Evolutionary conservation across 75 land plant genomes (phyloP).

Genomic region (Cryptomeria japonica): DNA sequence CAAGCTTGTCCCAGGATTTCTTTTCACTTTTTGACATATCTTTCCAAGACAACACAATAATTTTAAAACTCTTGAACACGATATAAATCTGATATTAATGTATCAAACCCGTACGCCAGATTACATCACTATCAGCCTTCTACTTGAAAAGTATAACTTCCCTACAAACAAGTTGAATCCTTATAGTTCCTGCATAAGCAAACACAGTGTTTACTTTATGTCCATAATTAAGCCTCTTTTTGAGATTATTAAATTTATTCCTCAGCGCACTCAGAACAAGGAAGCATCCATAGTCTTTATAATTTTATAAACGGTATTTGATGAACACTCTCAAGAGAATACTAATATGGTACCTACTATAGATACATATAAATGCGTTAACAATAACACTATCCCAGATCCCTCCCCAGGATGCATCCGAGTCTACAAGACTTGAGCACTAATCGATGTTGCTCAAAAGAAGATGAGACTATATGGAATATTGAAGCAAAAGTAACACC

Average conservation of each 20-base stretch:
- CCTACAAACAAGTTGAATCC: not conserved
- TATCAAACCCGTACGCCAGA: not conserved
- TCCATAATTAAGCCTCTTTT: not conserved
- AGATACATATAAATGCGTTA: not conserved
- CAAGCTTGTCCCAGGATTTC: not conserved
- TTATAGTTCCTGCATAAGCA: not conserved
- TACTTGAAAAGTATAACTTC: not conserved
- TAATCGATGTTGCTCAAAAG: not conserved
- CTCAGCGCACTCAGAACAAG: not conserved
- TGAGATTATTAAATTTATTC: not conserved
- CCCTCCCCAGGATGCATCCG: not conserved
- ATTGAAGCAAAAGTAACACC: not conserved
- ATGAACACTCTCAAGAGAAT: not conserved
- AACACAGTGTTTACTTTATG: not conserved
- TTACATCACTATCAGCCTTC: not conserved
- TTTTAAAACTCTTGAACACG: not conserved
- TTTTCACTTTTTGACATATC: slow-evolving; percentile 8
- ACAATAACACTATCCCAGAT: not conserved
- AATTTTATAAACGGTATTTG: not conserved
- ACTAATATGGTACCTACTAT: not conserved
- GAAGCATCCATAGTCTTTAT: not conserved
- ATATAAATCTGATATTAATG: not conserved
- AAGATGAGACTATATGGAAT: not conserved
- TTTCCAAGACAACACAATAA: not conserved
- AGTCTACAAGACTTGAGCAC: not conserved